Evolutionary conservation across 2,329 filamentous ascomycete genomes (phyloP), one percentile per base, ranked within the genome.

Genomic region (Colletotrichum eleusines): DNA sequence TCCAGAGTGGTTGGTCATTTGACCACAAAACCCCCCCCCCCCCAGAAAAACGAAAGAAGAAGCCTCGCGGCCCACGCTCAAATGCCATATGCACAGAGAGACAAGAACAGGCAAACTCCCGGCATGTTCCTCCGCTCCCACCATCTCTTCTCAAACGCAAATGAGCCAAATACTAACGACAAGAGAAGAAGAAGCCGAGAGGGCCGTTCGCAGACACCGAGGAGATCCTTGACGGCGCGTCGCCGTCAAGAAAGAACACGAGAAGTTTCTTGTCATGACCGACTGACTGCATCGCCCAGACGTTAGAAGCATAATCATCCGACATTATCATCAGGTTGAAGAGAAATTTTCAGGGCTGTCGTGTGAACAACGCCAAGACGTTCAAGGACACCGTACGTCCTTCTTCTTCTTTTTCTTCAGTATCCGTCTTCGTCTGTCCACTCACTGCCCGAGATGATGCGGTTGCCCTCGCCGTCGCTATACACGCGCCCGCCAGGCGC

Each of bases 361-460:
- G 20, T 42, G 5, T n/a, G 40, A 63, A 26, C 23, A n/a, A 40
- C n/a, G 48, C 40, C 53, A 35, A 20, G 28, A 8, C 16, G 48
- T 5, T 31, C 23, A n/a, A 9, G 31, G 33, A 59, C 44, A 23
- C 12, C n/a, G 16, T 35, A 23, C 11, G 14, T 54, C 3, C 23
- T 38, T 46, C 61, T n/a, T n/a, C 81, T 76, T 23, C 42, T 46
- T 46, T 20, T 46, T 46, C 44, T 7, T 46, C 44, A 89, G 75
- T 85, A 90, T 44, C 83, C 86, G 77, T 91, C 89, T 77, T 91
- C 89, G 73, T 91, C 89, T 1, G 88, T 90, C 89, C 89, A 91
- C 76, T 91, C 89, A 78, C 88, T 90, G 16, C 87, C 88, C 40
- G 87, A 90, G n/a, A 87, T 81, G 72, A 90, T 88, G 42, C 89